Evolutionary conservation across 2,329 filamentous ascomycete genomes (phyloP).

Genomic region (Colletotrichum sp.): DNA sequence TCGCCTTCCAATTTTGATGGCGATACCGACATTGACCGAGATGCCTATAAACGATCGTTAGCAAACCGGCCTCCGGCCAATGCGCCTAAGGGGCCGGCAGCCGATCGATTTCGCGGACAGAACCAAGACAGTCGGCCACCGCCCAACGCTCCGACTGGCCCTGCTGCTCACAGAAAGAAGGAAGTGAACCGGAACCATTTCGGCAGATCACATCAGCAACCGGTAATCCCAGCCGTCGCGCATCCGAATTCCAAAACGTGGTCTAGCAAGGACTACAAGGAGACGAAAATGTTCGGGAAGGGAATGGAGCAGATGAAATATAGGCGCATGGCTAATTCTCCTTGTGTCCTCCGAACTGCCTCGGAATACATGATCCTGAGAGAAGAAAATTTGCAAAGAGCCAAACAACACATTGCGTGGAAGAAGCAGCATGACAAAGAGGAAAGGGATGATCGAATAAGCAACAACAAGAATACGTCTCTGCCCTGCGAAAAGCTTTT

Average conservation of each 20-base stretch:
- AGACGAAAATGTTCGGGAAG: slow-evolving; percentile 34
- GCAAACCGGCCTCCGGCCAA: neutral
- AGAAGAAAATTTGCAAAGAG: neutral
- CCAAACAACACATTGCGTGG: neutral
- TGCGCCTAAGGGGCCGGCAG: neutral
- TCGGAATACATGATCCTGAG: neutral
- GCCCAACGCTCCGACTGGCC: slow-evolving; percentile 16
- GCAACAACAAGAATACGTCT: neutral
- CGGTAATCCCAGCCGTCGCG: slow-evolving; percentile 34
- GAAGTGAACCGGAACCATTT: neutral
- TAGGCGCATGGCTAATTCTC: slow-evolving; percentile 39
- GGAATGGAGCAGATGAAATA: slow-evolving; percentile 38
- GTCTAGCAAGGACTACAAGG: slow-evolving; percentile 39
- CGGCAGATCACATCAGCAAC: neutral
- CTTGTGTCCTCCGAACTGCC: slow-evolving; percentile 34
- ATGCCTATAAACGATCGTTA: neutral
- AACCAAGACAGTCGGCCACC: slow-evolving; percentile 2
- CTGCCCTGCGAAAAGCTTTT: neutral
- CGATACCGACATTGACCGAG: neutral
- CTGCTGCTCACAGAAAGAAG: neutral
- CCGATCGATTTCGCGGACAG: neutral
- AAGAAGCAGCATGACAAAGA: neutral
- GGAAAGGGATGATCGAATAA: neutral
- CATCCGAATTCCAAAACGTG: slow-evolving; percentile 41
- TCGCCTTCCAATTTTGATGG: neutral